These are phyloP conservation scores for Ajuga chamaepitys DNA, from an alignment of 257 asterid genomes.

Conservation along the genomic window DNA sequence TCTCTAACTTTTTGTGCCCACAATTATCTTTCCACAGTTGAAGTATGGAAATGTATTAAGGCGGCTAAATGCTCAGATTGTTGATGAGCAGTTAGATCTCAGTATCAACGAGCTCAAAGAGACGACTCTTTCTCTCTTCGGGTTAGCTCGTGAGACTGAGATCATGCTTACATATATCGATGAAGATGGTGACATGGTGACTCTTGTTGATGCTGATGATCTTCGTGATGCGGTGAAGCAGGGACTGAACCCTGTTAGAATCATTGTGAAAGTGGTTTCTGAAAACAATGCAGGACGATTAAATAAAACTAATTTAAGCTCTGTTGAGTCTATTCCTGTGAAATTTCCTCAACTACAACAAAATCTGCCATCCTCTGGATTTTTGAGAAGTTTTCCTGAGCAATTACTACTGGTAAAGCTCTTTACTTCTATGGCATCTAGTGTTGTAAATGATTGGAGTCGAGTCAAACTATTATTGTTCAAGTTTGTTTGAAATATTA, in stretches of 20 bases:
- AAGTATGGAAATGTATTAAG: slow-evolving; percentile 53
- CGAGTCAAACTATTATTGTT: no score
- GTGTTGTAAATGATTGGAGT: no score
- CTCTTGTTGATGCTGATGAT: slow-evolving; percentile 62
- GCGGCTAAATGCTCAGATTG: slow-evolving; percentile 43
- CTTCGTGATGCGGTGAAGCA: slow-evolving; percentile 53
- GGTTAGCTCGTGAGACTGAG: slow-evolving; percentile 31
- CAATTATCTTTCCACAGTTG: slow-evolving; percentile 37
- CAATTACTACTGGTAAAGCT: background rate
- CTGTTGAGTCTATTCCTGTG: no score
- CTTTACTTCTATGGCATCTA: background rate
- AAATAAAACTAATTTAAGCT: no score
- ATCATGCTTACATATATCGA: slow-evolving; percentile 50
- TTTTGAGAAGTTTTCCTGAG: background rate
- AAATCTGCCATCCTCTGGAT: slow-evolving; percentile 21
- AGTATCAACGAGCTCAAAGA: slow-evolving; percentile 37
- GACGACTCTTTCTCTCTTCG: slow-evolving; percentile 43
- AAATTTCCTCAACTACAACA: background rate
- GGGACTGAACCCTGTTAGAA: slow-evolving; percentile 52
- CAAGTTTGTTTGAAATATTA: no score
- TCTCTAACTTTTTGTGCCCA: background rate
- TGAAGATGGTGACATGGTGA: slow-evolving; percentile 50
- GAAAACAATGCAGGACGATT: no score
- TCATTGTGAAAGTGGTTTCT: slow-evolving; percentile 27
- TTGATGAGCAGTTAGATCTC: slow-evolving; percentile 30